phyloP scores from a whole-genome alignment of 2,329 filamentous ascomycete species.

The Pseudogymnoascus sp. region DNA sequence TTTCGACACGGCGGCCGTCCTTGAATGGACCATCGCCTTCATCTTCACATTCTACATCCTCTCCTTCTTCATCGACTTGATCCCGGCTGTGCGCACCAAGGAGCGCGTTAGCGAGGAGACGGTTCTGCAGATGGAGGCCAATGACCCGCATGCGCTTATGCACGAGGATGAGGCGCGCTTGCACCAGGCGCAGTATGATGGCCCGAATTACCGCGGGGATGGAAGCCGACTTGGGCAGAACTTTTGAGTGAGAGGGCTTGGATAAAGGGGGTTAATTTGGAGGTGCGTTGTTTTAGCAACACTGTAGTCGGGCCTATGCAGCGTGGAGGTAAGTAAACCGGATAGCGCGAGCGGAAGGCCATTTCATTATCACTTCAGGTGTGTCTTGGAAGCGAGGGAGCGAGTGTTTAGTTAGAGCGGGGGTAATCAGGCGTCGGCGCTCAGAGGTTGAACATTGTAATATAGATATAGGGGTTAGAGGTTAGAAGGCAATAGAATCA shows the following conservation, averaged over 20 bases:
- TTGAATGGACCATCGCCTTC: slow-evolving; percentile 72
- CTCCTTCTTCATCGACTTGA: slow-evolving; percentile 80
- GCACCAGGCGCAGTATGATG: background rate
- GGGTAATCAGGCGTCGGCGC: background rate
- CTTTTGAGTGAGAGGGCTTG: background rate
- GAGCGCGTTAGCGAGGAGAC: slow-evolving; percentile 18
- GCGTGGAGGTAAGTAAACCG: background rate
- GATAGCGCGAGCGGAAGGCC: background rate
- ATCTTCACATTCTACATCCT: slow-evolving; percentile 84
- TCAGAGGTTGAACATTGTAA: background rate
- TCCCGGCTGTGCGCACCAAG: slow-evolving; percentile 50
- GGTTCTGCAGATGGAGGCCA: slow-evolving; percentile 24
- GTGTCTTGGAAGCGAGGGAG: background rate
- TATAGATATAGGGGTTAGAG: background rate
- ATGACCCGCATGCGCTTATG: slow-evolving; percentile 14
- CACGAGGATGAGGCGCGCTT: background rate
- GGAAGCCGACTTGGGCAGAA: slow-evolving; percentile 3
- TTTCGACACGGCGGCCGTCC: background rate
- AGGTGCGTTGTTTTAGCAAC: background rate
- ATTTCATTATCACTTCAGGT: background rate
- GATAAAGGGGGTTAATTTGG: background rate
- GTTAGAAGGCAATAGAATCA: background rate
- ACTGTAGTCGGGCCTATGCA: background rate
- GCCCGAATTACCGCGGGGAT: background rate
- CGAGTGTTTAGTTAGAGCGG: background rate